phyloP scores from a whole-genome alignment of 208 protist genomes.

The Trypanosoma cruzi region DNA sequence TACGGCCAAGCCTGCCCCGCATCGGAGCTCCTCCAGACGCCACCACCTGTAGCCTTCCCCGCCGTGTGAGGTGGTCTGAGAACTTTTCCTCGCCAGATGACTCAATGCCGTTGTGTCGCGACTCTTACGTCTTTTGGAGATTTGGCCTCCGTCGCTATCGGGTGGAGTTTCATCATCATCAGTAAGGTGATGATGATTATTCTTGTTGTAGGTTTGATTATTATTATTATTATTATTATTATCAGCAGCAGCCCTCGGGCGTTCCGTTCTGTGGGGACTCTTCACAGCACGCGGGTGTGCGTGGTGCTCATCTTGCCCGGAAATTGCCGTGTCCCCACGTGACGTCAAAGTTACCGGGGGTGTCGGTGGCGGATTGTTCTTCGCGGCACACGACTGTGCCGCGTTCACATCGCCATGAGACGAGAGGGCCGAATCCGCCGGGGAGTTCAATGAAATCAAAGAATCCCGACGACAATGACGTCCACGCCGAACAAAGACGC shows the following conservation, averaged over 20 bases:
- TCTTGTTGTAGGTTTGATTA: no score
- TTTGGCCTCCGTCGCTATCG: background rate
- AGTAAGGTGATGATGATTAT: no score
- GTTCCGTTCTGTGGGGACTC: background rate
- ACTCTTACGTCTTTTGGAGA: background rate
- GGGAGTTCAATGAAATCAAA: slow-evolving; percentile 19
- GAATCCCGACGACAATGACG: slow-evolving; percentile 1
- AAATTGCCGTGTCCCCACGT: background rate
- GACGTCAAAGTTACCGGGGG: background rate
- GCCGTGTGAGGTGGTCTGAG: background rate
- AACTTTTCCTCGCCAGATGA: background rate
- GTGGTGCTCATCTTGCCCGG: background rate
- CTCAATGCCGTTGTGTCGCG: background rate
- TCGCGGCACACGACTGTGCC: background rate
- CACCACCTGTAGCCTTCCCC: slow-evolving; percentile 33
- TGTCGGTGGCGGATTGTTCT: background rate
- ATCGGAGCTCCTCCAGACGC: slow-evolving; percentile 50
- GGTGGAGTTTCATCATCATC: background rate
- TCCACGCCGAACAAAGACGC: slow-evolving; percentile 6
- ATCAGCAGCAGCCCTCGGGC: background rate
- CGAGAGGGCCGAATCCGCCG: background rate
- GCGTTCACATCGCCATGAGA: background rate
- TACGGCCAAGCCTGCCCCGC: slow-evolving; percentile 58
- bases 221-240: no score
- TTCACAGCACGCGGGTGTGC: background rate